phyloP scores from a whole-genome alignment of 805 yeast species.

The Ogataea thermomethanolica region DNA sequence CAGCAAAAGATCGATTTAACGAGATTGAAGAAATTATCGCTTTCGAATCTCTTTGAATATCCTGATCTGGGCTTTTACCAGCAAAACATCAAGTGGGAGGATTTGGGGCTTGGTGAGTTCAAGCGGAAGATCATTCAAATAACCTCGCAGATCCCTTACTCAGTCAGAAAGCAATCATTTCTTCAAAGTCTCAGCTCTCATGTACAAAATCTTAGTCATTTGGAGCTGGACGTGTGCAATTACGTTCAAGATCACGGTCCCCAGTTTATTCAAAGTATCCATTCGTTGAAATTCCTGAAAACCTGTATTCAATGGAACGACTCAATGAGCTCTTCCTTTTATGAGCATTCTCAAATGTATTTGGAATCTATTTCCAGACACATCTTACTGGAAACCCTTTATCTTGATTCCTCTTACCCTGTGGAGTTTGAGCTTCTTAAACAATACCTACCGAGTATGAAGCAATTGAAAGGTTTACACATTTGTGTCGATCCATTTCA shows the following conservation, averaged over 20 bases:
- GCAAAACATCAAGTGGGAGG: slow-evolving; percentile 7
- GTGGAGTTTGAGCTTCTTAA: neutral
- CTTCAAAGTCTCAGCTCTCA: slow-evolving; percentile 12
- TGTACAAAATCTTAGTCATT: slow-evolving; percentile 11
- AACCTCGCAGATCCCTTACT: too few species aligned
- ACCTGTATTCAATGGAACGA: slow-evolving; percentile 16
- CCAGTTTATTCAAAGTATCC: slow-evolving; percentile 11
- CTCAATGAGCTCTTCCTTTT: slow-evolving; percentile 3
- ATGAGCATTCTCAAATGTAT: neutral
- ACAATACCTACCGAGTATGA: neutral
- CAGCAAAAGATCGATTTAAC: slow-evolving; percentile 14
- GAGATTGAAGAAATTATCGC: slow-evolving; percentile 15
- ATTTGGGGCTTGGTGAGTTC: slow-evolving; percentile 15
- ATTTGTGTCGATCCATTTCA: neutral
- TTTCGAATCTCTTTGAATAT: slow-evolving; percentile 20
- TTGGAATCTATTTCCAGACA: slow-evolving; percentile 1
- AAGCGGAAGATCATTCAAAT: slow-evolving; percentile 10
- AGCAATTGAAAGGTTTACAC: neutral
- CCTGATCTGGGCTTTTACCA: neutral
- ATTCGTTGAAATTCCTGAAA: slow-evolving; percentile 16
- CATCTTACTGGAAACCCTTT: neutral
- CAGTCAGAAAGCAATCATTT: neutral
- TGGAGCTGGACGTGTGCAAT: slow-evolving; percentile 22
- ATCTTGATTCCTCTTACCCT: neutral
- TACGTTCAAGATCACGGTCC: slow-evolving; percentile 6